A percentile compares a stretch with the other conserved stretches of the same genome.
Conservation (phyloP, 441 rosid genomes). For the Sinapis alba region DNA sequence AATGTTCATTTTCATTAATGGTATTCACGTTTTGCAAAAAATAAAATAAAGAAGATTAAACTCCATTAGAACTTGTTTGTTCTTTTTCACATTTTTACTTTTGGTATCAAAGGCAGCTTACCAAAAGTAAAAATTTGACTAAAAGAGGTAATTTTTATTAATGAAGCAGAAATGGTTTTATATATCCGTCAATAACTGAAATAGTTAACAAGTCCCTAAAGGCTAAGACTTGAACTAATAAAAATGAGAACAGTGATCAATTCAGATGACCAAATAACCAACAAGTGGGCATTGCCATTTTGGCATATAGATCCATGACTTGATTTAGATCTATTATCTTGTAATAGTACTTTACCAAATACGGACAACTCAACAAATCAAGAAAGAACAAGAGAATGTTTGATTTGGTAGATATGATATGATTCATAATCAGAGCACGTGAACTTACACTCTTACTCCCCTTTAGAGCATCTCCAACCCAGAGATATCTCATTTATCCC, state of each 20-base stretch:
- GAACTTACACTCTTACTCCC: neutral
- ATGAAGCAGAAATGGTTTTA: neutral
- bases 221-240: neutral
- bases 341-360: neutral
- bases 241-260: neutral
- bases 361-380: neutral
- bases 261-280: neutral
- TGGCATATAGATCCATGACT: neutral
- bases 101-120: no score
- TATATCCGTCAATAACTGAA: neutral
- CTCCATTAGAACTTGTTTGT: neutral
- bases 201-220: neutral
- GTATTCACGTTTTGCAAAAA: neutral
- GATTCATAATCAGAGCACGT: slow-evolving; percentile 7
- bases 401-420: slow-evolving; percentile 7
- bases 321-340: neutral
- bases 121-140: neutral
- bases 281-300: neutral
- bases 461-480: no score
- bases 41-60: no score
- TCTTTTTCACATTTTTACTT: no score
- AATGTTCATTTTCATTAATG: neutral
- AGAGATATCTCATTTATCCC: neutral
- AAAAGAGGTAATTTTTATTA: neutral
- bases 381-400: neutral